Evolutionary conservation across 495 filamentous ascomycete genomes (phyloP).

Genomic region (Aspergillus biplanus): DNA sequence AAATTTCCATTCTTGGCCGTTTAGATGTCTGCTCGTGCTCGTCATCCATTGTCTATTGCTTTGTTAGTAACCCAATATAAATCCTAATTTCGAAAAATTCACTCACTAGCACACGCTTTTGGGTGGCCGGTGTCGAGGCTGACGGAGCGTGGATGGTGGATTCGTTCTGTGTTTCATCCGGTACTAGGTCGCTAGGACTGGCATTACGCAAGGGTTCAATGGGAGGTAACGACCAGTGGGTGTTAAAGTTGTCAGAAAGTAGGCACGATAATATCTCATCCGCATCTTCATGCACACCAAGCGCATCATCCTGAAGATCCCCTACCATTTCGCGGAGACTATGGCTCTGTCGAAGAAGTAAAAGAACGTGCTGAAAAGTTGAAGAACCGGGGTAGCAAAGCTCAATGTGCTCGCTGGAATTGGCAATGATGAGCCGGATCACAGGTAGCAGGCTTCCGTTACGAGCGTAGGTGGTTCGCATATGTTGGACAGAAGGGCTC

Average conservation of each 20-base stretch:
- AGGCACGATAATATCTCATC: constrained; percentile 46
- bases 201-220: constrained; percentile 45
- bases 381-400: constrained; percentile 51
- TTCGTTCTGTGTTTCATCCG: constrained; percentile 8
- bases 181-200: constrained; percentile 25
- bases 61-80: constrained; percentile 17
- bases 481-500: constrained; percentile 43
- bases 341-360: constrained; percentile 43
- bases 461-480: constrained; percentile 47
- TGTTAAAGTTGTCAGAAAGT: constrained; percentile 37
- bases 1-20: constrained; percentile 35
- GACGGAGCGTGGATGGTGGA: constrained; percentile 5
- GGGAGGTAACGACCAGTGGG: constrained; percentile 46
- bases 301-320: constrained; percentile 51
- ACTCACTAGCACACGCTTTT: constrained; percentile 46
- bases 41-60: constrained; percentile 33
- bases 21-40: constrained; percentile 33
- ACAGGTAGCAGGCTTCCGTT: constrained; percentile 49
- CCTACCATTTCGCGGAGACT: constrained; percentile 50
- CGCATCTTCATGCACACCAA: constrained; percentile 47
- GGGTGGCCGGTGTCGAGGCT: constrained; percentile 13
- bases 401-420: constrained; percentile 60
- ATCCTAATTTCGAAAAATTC: background rate
- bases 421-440: constrained; percentile 56
- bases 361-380: constrained; percentile 39